These are phyloP conservation scores for Termitomyces sp. DNA, from an alignment of 768 basidiomycete genomes.

Conservation along the genomic window DNA sequence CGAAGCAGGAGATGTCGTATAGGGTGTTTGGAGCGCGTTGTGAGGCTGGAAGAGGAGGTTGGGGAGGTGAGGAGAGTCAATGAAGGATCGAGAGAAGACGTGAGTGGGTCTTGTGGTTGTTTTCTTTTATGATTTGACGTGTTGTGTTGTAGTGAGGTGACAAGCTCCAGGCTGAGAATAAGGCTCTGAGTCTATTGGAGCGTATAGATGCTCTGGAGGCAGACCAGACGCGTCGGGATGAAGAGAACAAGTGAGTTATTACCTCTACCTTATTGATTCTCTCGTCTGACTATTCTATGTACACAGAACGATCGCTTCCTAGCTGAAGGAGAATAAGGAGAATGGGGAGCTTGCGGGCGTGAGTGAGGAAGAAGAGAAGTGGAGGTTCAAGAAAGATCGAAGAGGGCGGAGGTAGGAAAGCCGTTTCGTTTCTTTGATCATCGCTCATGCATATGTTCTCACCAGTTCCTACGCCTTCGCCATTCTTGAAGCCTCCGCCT, in stretches of 20 bases:
- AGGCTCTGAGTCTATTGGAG: neutral
- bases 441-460: neutral
- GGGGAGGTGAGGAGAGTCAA: constrained; percentile 20
- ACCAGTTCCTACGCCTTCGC: neutral
- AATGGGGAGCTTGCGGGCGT: constrained; percentile 20
- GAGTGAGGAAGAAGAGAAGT: constrained; percentile 27
- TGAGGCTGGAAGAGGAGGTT: constrained; percentile 30
- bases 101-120: neutral
- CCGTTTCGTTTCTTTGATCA: neutral
- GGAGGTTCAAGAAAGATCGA: constrained; percentile 19
- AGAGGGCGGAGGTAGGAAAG: neutral
- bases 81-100: neutral
- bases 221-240: neutral
- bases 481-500: constrained; percentile 19
- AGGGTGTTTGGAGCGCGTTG: constrained; percentile 33
- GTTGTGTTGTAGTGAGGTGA: neutral
- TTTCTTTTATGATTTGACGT: neutral
- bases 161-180: neutral
- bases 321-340: constrained; percentile 14
- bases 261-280: neutral
- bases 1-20: constrained; percentile 33
- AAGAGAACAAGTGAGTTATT: constrained; percentile 12
- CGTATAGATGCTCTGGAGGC: neutral
- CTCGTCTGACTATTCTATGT: neutral
- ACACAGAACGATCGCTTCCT: constrained; percentile 1